A percentile compares a stretch with the other conserved stretches of the same genome.
These are phyloP conservation scores for Lactarius indigo DNA, from an alignment of 768 basidiomycete species.

Conservation along the genomic window DNA sequence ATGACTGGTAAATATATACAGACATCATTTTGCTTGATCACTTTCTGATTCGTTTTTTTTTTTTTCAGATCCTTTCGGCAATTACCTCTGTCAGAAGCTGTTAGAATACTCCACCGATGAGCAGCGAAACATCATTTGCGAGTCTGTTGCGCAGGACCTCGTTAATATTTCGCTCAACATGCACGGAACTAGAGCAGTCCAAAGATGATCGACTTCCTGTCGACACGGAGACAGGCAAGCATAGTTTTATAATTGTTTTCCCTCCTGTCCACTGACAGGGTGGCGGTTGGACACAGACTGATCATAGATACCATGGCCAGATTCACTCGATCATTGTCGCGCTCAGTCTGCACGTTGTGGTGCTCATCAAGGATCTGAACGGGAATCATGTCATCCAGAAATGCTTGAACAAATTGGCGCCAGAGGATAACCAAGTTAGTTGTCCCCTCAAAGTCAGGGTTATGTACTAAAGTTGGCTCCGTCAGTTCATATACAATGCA, in stretches of 20 bases:
- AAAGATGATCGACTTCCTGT: conserved; percentile 99
- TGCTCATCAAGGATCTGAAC: conserved; percentile 97
- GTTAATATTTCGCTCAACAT: conserved; percentile 99
- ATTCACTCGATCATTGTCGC: conserved; percentile 97
- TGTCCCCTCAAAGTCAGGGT: neutral
- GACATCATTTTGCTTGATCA: neutral
- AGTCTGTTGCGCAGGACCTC: conserved; percentile 94
- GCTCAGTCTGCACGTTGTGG: conserved; percentile 95
- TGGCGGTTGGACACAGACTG: conserved; percentile 53
- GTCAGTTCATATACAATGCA: conserved; percentile 98
- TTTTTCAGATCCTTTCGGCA: conserved; percentile 88
- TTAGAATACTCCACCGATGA: conserved; percentile 97
- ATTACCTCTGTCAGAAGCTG: conserved; percentile 97
- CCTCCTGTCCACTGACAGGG: conserved; percentile 50
- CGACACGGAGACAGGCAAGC: conserved; percentile 88
- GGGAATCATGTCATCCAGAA: conserved; percentile 99
- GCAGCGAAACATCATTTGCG: conserved; percentile 94
- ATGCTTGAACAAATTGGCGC: conserved; percentile 95
- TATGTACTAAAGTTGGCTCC: conserved; percentile 5
- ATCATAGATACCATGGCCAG: conserved; percentile 81
- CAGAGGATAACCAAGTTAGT: conserved; percentile 94
- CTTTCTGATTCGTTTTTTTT: neutral
- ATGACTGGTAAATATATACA: conserved; percentile 82
- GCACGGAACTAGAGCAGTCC: conserved; percentile 99
- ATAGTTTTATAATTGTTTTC: conserved; percentile 31